Evolutionary conservation across 352 stramenopile genomes (phyloP).

Genomic region (Globisporangium middletonii): DNA sequence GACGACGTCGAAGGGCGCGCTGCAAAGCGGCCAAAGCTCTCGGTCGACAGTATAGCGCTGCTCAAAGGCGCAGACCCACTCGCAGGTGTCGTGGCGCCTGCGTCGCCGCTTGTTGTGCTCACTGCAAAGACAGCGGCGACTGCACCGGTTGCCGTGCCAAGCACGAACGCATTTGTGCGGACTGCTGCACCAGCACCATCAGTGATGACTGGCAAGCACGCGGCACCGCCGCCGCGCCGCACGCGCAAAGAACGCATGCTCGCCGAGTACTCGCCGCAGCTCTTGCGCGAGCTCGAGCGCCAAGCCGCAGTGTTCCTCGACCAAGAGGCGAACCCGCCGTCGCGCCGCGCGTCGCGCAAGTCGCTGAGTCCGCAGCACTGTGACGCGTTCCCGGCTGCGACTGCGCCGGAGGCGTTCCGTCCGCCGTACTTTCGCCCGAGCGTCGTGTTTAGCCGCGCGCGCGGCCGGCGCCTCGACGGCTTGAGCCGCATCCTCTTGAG

Average conservation of each 20-base stretch:
- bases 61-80: too few relatives aligned
- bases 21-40: neutral
- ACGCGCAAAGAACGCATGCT: constrained; percentile 36
- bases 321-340: neutral
- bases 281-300: constrained; percentile 31
- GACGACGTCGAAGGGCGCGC: constrained; percentile 15
- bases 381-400: constrained; percentile 27
- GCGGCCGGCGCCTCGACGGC: constrained; percentile 27
- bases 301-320: constrained; percentile 22
- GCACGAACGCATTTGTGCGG: constrained; percentile 2
- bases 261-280: constrained; percentile 20
- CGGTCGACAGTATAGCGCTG: too few relatives aligned
- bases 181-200: neutral
- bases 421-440: constrained; percentile 43
- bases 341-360: too few relatives aligned
- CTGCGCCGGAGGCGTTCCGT: constrained; percentile 19
- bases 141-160: neutral
- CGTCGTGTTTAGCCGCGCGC: constrained; percentile 40
- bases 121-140: too few relatives aligned
- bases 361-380: constrained; percentile 12
- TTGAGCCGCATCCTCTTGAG: constrained; percentile 45
- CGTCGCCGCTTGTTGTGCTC: too few relatives aligned
- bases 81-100: too few relatives aligned
- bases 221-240: neutral
- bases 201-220: neutral